Base-by-base conservation (phyloP, 2,329 filamentous ascomycete genomes). In the Fusarium mangiferae region DNA sequence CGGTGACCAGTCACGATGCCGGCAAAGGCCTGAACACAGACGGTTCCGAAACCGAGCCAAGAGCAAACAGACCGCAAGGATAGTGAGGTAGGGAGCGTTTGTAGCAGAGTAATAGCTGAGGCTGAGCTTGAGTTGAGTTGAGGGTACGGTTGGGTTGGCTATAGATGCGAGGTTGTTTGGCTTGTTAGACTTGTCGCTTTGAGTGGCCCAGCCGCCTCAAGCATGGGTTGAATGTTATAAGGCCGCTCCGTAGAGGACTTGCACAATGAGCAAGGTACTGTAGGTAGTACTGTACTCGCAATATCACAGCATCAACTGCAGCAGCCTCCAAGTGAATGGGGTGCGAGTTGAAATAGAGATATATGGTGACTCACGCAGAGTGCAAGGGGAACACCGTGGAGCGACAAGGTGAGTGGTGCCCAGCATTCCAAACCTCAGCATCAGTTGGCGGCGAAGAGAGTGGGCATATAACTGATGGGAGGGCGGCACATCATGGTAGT, bases 271-370 rank as follows among this genome's bases (percentile, higher is more conserved):
- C 18, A 64, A 62, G 59, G 17, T 42, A 56, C 51, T 55, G 15
- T 22, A 39, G 20, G 35, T 39, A 15, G 49, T 18, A 54, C 51
- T 54, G 20, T 54, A 28, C 28, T 42, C 41, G 17, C 44, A 51
- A 68, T 63, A 68, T 68, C 68, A 78, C 66, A 60, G 64, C 66
- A 60, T 71, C 62, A 52, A 67, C 51, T 56, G 57, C 55, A 57
- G 56, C 68, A 70, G 55, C 74, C 69, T 39, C 77, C 77, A 80
- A 79, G 62, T 74, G 67, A 79, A 77, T 79, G 78, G 75, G 72
- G 68, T 70, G 65, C 70, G 63, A 49, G 60, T 62, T 62, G 58
- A 67, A 54, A 52, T 49, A 52, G 59, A 72, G 67, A 75, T 76
- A 76, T 75, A 76, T 70, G 67, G 72, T 79, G 77, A 78, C 70